Conservation (phyloP, 164 flowering plant species). For the Protea cynaroides region DNA sequence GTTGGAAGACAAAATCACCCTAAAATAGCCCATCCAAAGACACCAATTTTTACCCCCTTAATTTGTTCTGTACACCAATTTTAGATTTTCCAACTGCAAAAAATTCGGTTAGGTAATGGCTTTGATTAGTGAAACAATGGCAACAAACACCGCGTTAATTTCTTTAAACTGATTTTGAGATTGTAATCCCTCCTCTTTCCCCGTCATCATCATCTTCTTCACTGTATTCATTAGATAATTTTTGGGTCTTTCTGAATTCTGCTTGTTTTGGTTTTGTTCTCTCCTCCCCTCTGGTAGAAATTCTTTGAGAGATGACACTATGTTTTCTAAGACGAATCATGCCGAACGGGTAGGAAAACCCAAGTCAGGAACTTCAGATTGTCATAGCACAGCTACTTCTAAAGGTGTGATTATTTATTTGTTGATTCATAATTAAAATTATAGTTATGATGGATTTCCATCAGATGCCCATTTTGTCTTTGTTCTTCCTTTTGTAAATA, state of each 20-base stretch:
- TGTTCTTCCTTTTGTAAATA: neutral
- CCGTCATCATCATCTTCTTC: too few species aligned
- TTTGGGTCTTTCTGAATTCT: neutral
- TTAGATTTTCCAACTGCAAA: too few species aligned
- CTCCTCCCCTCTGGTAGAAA: neutral
- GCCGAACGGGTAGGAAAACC: neutral
- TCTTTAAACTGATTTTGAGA: too few species aligned
- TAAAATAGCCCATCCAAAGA: too few species aligned
- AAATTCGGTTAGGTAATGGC: neutral
- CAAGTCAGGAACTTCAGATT: neutral
- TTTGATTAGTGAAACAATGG: neutral
- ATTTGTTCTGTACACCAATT: too few species aligned
- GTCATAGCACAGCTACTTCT: neutral
- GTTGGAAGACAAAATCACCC: too few species aligned
- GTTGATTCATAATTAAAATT: too few species aligned
- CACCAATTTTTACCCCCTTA: neutral
- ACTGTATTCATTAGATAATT: too few species aligned
- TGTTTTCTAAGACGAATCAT: neutral
- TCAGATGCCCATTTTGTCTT: too few species aligned
- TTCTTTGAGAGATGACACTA: neutral
- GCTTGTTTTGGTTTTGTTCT: neutral
- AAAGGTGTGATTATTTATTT: neutral
- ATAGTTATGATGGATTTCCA: too few species aligned
- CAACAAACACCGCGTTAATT: neutral
- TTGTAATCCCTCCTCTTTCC: too few species aligned